Base-by-base conservation (phyloP, 371 early-diverging fungal species). In the Mortierella sp. region DNA sequence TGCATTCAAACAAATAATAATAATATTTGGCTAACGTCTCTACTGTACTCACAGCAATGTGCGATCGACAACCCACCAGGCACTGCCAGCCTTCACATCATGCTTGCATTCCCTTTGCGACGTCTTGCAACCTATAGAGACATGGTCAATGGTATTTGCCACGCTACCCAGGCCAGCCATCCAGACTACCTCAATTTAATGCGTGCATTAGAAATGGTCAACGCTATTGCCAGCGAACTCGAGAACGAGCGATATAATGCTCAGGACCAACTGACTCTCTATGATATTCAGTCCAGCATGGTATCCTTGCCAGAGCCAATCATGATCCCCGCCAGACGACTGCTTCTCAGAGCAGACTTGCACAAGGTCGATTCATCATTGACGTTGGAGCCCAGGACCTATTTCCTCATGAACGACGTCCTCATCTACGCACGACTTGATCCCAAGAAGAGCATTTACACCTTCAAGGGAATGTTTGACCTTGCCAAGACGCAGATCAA, bases 401-500 rank as follows among this genome's bases (percentile, higher is more conserved):
- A 79, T 40, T 73, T 63, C 34, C 59, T 79, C 17, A 73, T 79
- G 79, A 79, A 79, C 61, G 79, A 79, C 53, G 74, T 79, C n/a
- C 56, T 79, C 15, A 9, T 79, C 13, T 79, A 79, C 31, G 70
- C 79, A 31, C 73, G 79, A 49, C 73, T 73, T 57, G 79, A 79
- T 54, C 79, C 79, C 57, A 79, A 70, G 60, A 72, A 73, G 60
- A 79, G 73, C 23, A 43, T 66, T 3, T 73, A 79, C 29, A 58
- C 63, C n/a, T 79, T 73, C 74, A 79, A 79, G 72, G 79, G 79
- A 32, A 79, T 79, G 79, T 79, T 79, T 58, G 74, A 79, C 40
- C 35, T 79, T 54, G 63, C 73, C 1, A 56, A 55, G 55, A 65
- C 74, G 6, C 74, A 70, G 22, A 62, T 79, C 63, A 79, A 79